Percentiles rank a stretch among this genome's conserved stretches.
Evolutionary conservation across 2,329 filamentous ascomycete species (phyloP).

Genomic region (Zymoseptoria ardabiliae): DNA sequence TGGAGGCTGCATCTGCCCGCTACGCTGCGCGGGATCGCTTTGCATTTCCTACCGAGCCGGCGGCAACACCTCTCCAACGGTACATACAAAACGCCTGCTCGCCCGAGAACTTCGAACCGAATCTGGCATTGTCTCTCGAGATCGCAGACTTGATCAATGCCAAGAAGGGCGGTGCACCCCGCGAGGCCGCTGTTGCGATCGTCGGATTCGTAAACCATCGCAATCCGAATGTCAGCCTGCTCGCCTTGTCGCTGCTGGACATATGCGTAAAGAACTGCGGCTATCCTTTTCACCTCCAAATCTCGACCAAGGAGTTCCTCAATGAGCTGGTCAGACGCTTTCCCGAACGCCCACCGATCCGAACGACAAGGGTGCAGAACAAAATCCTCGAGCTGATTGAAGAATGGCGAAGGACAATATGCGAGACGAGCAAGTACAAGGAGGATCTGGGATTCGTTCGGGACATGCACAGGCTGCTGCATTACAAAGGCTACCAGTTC

Average conservation of each 20-base stretch:
- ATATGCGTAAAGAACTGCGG: constrained; percentile 99
- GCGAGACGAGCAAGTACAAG: constrained; percentile 94
- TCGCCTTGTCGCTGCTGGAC: constrained; percentile 84
- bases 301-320: constrained; percentile 96
- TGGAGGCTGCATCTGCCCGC: constrained; percentile 94
- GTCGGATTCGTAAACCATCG: constrained; percentile 94
- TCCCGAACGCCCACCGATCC: constrained; percentile 82
- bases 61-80: constrained; percentile 81
- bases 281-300: constrained; percentile 97
- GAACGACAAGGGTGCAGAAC: constrained; percentile 77
- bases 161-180: constrained; percentile 92
- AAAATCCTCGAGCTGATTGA: constrained; percentile 94
- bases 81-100: constrained; percentile 96
- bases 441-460: constrained; percentile 93
- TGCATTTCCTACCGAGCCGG: constrained; percentile 69
- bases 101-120: constrained; percentile 95
- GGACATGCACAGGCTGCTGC: constrained; percentile 92
- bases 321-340: constrained; percentile 96
- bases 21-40: constrained; percentile 95
- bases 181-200: constrained; percentile 88
- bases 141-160: constrained; percentile 93
- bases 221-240: constrained; percentile 87
- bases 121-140: constrained; percentile 91
- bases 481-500: constrained; percentile 96
- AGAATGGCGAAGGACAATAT: constrained; percentile 97